Evolutionary conservation across 495 filamentous ascomycete species (phyloP).

Genomic region (Talaromyces nanjingensis): DNA sequence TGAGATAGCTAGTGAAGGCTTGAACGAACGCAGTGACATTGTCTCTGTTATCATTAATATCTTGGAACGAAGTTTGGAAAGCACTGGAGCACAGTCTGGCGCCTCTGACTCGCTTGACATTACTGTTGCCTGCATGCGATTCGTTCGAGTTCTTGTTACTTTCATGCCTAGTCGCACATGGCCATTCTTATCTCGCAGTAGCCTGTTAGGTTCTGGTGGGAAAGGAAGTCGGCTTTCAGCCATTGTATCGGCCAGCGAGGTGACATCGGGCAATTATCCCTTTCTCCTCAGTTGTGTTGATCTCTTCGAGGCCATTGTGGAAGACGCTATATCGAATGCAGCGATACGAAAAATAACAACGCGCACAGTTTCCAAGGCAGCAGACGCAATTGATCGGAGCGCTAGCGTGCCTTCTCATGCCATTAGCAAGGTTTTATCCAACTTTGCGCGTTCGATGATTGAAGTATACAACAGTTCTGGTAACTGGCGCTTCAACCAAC

Average conservation of each 20-base stretch:
- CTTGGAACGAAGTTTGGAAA: slow-evolving; percentile 68
- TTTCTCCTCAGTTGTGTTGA: slow-evolving; percentile 65
- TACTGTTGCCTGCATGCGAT: slow-evolving; percentile 68
- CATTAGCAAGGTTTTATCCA: slow-evolving; percentile 62
- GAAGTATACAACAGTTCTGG: slow-evolving; percentile 76
- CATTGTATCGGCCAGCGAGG: slow-evolving; percentile 68
- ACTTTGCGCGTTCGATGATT: slow-evolving; percentile 63
- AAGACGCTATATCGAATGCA: slow-evolving; percentile 65
- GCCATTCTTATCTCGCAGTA: slow-evolving; percentile 77
- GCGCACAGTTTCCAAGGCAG: slow-evolving; percentile 44
- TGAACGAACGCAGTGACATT: slow-evolving; percentile 69
- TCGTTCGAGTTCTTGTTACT: slow-evolving; percentile 60
- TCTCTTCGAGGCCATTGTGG: slow-evolving; percentile 67
- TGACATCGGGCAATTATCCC: slow-evolving; percentile 65
- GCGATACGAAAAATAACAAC: slow-evolving; percentile 61
- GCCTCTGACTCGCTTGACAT: slow-evolving; percentile 48
- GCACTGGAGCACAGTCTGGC: slow-evolving; percentile 47
- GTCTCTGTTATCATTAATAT: slow-evolving; percentile 75
- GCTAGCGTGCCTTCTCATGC: slow-evolving; percentile 70
- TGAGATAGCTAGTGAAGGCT: slow-evolving; percentile 63
- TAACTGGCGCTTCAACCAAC: slow-evolving; percentile 72
- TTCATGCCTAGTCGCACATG: slow-evolving; percentile 78
- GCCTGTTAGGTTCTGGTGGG: slow-evolving; percentile 64
- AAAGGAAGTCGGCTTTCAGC: slow-evolving; percentile 65
- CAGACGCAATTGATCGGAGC: slow-evolving; percentile 47